phyloP scores from a whole-genome alignment of 208 protist species.

The Trypanosoma boissoni region DNA sequence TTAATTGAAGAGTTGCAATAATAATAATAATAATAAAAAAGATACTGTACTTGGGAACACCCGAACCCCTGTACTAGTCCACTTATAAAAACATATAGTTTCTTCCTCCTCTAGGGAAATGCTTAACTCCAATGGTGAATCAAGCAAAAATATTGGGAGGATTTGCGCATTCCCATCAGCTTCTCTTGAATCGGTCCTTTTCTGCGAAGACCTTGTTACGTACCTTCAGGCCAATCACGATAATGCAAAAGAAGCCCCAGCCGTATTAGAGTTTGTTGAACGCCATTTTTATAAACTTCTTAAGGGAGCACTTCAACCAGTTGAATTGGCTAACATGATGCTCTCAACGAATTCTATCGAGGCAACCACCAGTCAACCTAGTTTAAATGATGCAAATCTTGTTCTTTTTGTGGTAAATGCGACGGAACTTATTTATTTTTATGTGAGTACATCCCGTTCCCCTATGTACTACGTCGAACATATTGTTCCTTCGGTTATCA shows the following conservation, averaged over 20 bases:
- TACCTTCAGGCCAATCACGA: constrained; percentile 26
- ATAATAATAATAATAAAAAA: too few species aligned
- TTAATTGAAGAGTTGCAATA: not conserved
- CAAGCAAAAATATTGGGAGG: constrained; percentile 1
- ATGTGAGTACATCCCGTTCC: constrained; percentile 15
- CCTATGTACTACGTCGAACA: constrained; percentile 9
- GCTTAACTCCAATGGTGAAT: not conserved
- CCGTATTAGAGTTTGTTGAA: constrained; percentile 34
- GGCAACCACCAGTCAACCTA: not conserved
- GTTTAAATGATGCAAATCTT: not conserved
- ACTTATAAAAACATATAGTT: not conserved
- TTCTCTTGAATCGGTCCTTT: constrained; percentile 25
- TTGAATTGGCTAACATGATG: not conserved
- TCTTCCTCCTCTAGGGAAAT: constrained; percentile 6
- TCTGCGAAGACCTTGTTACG: constrained; percentile 18
- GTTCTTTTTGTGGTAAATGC: constrained; percentile 12
- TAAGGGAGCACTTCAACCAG: constrained; percentile 1
- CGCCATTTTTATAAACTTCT: constrained; percentile 28
- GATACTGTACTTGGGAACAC: too few species aligned
- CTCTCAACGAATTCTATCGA: not conserved
- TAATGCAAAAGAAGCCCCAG: not conserved
- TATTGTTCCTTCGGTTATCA: constrained; percentile 23
- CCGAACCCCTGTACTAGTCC: too few species aligned
- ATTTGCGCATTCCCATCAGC: constrained; percentile 18
- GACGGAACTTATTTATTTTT: constrained; percentile 36